Evolutionary conservation across 2,329 filamentous ascomycete genomes (phyloP).

Genomic region (Fusarium incarnatum): DNA sequence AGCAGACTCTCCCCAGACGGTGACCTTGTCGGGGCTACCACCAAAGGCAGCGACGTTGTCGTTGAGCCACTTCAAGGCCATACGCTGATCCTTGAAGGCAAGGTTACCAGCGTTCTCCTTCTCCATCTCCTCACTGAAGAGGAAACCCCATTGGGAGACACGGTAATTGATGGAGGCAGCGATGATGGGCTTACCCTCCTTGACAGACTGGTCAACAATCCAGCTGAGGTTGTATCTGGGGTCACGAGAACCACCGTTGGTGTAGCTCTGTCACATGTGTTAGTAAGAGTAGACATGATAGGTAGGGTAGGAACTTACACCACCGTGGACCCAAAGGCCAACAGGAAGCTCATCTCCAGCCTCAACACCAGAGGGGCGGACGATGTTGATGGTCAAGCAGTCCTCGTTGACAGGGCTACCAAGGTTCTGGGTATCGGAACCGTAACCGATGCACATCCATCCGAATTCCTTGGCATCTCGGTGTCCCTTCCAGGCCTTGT

Average conservation of each 20-base stretch:
- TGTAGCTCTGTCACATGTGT: slow-evolving; percentile 36
- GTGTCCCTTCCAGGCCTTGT: slow-evolving; percentile 56
- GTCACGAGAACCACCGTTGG: slow-evolving; percentile 42
- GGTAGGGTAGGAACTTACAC: slow-evolving; percentile 33
- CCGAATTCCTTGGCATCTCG: slow-evolving; percentile 60
- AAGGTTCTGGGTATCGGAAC: slow-evolving; percentile 49
- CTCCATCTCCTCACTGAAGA: slow-evolving; percentile 58
- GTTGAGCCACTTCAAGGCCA: slow-evolving; percentile 63
- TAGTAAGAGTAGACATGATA: neutral
- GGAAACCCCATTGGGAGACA: slow-evolving; percentile 63
- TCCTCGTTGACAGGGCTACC: slow-evolving; percentile 42
- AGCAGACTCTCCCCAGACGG: slow-evolving; percentile 66
- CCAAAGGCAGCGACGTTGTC: slow-evolving; percentile 64
- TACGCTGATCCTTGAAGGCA: slow-evolving; percentile 62
- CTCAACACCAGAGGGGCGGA: slow-evolving; percentile 43
- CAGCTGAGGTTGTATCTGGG: slow-evolving; percentile 70
- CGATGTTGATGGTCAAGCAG: slow-evolving; percentile 45
- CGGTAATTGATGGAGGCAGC: slow-evolving; percentile 65
- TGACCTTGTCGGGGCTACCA: slow-evolving; percentile 60
- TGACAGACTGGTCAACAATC: slow-evolving; percentile 63
- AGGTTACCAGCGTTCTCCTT: slow-evolving; percentile 61
- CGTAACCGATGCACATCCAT: slow-evolving; percentile 63
- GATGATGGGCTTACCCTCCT: slow-evolving; percentile 61
- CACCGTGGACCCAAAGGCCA: slow-evolving; percentile 69
- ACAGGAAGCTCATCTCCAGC: slow-evolving; percentile 62